Base-by-base conservation (phyloP, 306 rosid genomes). In the Cyclanthera cordifolia region DNA sequence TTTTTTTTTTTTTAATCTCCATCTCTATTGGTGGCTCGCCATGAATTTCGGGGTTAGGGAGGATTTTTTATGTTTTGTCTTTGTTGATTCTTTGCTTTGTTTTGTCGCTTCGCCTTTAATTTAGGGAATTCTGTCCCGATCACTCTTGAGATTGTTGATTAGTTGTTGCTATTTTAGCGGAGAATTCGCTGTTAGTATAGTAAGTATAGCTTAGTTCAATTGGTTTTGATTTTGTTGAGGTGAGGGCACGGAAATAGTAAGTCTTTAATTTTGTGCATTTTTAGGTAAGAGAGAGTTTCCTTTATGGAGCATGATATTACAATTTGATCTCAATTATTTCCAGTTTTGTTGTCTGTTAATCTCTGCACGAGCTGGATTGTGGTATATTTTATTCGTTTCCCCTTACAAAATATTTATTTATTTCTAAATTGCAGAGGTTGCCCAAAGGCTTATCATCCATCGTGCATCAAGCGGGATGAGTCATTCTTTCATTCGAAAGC, bases 401-500 rank as follows among this genome's bases (percentile, higher is more conserved):
- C 53, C 57, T 59, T 25, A 12, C 14, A 32, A n/a, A 13, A 41
- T 21, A 5, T 64, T 39, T 49, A 32, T 73, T 25, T 56, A 8
- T 73, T 75, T 16, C 51, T 78, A 23, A 20, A 71, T 64, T 69
- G 47, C 71, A 94, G 99, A 88, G 95, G 90, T 41, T 94, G 99
- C 55, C 99, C 97, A 9, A 94, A 94, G 86, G 99, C 99, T 1
- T 94, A 94, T 75, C 99, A 94, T 73, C 96, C 96, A 0, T 56
- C 96, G 2, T 94, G 99, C 82, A 77, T 94, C 73, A 94, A 94
- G 82, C 80, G 99, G 52, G 99, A 94, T 41, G 99, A 94, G 45
- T 67, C 92, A 4, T 94, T 94, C 77, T 94, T 94, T 73, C 86
- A 77, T 56, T 90, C 97, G 21, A 90, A 83, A 78, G 99, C 99